A percentile compares a stretch with the other conserved stretches of the same genome.
Evolutionary conservation across 257 asterid species (phyloP).

Genomic region (Catharanthus roseus): DNA sequence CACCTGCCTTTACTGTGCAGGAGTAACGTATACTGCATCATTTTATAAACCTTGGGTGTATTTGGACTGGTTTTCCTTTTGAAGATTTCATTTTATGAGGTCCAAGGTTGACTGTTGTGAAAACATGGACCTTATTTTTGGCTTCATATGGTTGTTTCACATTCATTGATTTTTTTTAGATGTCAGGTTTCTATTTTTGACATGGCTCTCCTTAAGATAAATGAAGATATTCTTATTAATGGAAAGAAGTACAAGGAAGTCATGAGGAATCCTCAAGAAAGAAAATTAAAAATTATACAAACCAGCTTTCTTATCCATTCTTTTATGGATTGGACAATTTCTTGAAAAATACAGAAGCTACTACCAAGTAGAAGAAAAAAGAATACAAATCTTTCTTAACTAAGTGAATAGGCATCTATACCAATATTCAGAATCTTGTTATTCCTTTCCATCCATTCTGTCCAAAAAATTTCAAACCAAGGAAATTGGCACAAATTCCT

Average conservation of each 20-base stretch:
- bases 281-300: background rate
- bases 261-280: background rate
- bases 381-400: background rate
- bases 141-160: background rate
- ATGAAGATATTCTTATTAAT: background rate
- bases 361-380: background rate
- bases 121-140: background rate
- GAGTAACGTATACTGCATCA: background rate
- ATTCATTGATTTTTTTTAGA: background rate
- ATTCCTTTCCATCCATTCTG: background rate
- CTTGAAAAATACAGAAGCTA: background rate
- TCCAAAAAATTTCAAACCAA: background rate
- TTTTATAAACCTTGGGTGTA: no score
- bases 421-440: background rate
- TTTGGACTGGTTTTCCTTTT: no score
- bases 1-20: background rate
- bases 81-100: no score
- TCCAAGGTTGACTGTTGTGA: no score
- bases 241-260: background rate
- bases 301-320: background rate
- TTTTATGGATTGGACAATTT: background rate
- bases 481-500: background rate
- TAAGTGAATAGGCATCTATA: background rate
- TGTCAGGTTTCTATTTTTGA: no score
- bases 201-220: background rate